These are phyloP conservation scores for Begonia fuchsioides DNA, from an alignment of 306 rosid genomes.

Conservation along the genomic window DNA sequence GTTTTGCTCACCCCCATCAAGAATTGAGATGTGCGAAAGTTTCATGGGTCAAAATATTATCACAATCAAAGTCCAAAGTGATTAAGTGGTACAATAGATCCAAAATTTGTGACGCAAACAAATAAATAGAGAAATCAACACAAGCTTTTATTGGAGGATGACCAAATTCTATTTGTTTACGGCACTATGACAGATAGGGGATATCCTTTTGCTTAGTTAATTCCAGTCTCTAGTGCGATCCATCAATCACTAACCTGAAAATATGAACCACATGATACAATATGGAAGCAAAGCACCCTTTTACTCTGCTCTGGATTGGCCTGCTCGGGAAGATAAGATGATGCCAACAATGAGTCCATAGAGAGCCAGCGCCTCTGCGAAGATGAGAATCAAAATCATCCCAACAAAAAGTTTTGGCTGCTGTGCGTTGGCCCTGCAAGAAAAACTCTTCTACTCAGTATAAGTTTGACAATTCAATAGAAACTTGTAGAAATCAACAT, in stretches of 20 bases:
- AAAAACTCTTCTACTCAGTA: slow-evolving; percentile 11
- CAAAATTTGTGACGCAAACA: slow-evolving; percentile 8
- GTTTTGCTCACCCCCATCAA: too few relatives aligned
- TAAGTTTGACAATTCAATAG: not conserved
- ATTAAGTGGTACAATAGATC: slow-evolving; percentile 9
- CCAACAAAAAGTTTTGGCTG: slow-evolving; percentile 86
- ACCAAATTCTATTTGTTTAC: slow-evolving; percentile 24
- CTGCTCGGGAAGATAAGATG: slow-evolving; percentile 76
- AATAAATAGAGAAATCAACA: slow-evolving; percentile 7
- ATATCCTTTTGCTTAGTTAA: slow-evolving; percentile 21
- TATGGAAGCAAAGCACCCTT: slow-evolving; percentile 16
- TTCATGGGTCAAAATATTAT: not conserved
- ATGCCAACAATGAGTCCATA: slow-evolving; percentile 81
- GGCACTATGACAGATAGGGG: slow-evolving; percentile 25
- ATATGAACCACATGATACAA: slow-evolving; percentile 24
- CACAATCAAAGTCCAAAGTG: slow-evolving; percentile 7
- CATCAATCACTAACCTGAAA: slow-evolving; percentile 23
- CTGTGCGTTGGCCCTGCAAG: slow-evolving; percentile 78
- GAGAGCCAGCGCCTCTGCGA: slow-evolving; percentile 77
- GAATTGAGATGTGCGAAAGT: not conserved
- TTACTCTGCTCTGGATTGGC: slow-evolving; percentile 80
- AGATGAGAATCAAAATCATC: slow-evolving; percentile 78
- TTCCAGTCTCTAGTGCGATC: slow-evolving; percentile 17
- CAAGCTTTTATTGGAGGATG: slow-evolving; percentile 39
- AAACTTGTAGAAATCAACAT: not conserved